phyloP scores from a whole-genome alignment of 1,139 yeast species.

The Kazachstania sp. region DNA sequence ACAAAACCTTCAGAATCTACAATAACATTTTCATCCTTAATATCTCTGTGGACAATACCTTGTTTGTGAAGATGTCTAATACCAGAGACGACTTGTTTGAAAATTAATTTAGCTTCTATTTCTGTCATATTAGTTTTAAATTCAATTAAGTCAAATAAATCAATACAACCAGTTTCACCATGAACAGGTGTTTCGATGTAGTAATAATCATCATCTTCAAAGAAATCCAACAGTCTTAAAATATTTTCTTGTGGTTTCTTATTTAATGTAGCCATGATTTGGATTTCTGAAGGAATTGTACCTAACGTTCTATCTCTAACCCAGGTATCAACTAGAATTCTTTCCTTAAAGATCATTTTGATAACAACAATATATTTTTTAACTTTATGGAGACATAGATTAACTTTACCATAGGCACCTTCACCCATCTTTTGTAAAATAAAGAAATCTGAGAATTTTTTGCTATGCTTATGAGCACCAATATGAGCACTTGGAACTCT shows the following conservation, averaged over 20 bases:
- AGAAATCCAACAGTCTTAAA: slow-evolving; percentile 75
- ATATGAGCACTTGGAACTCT: slow-evolving; percentile 29
- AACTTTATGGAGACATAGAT: slow-evolving; percentile 60
- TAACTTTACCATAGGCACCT: slow-evolving; percentile 94
- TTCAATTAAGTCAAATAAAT: slow-evolving; percentile 85
- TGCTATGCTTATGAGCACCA: slow-evolving; percentile 54
- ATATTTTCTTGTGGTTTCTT: slow-evolving; percentile 79
- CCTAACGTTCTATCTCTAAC: slow-evolving; percentile 85
- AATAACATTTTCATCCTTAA: slow-evolving; percentile 89
- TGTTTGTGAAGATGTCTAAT: slow-evolving; percentile 71
- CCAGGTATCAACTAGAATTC: slow-evolving; percentile 95
- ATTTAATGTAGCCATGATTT: slow-evolving; percentile 73
- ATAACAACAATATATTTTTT: slow-evolving; percentile 60
- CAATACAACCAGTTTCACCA: slow-evolving; percentile 83
- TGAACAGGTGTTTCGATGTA: slow-evolving; percentile 92
- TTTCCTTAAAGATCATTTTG: slow-evolving; percentile 83
- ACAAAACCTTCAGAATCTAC: slow-evolving; percentile 71
- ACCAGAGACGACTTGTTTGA: slow-evolving; percentile 72
- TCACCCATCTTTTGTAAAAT: slow-evolving; percentile 79
- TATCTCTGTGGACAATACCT: slow-evolving; percentile 90
- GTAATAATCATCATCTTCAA: slow-evolving; percentile 82
- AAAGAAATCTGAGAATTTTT: slow-evolving; percentile 61
- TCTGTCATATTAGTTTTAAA: slow-evolving; percentile 73
- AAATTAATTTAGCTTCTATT: slow-evolving; percentile 64
- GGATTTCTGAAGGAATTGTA: slow-evolving; percentile 90